Evolutionary conservation across 1,284 basidiomycete genomes (phyloP), one percentile per base, ranked within the genome.

Genomic region (Athelia psychrophila): DNA sequence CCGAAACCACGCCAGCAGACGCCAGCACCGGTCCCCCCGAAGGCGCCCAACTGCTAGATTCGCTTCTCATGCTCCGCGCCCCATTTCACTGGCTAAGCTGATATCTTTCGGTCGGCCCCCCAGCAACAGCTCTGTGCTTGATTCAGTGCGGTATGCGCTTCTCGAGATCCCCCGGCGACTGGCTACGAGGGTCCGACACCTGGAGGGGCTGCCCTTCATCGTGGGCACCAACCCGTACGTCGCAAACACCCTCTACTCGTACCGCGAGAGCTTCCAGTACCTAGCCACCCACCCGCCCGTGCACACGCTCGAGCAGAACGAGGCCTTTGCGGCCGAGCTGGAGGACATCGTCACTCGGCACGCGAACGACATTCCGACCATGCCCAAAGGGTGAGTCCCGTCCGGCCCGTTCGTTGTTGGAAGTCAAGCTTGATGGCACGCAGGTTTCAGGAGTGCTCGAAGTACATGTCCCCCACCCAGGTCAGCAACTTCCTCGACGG

Each of bases 221-320:
- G 93, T 95, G 35, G 93, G 91, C 16, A 91, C 89, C 54, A 95
- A 96, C 64, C 93, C 93, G 3, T 93, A 90, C 69, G 82, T 96
- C 27, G 80, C 87, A 8, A 83, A 80, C 52, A 86, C 86, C 6
- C 78, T 94, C 51, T 74, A 86, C 51, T 78, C 88, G 12, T 91
- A 93, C 69, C 78, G 83, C 56, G 78, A 82, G 30, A 88, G 87
- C 61, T 94, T 95, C 64, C 73, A 80, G 51, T 82, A 81, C 60
- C 74, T 95, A 24, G 84, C 87, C 20, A 85, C 77, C 18, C 81
- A 92, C 61, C 84, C 87, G 10, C 73, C 77, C 2, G 83, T 93
- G 49, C 78, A 67, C 45, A 81, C 78, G 45, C 70, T 91, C 40
- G 78, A 83, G 54, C 86, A 92, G 55, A 95, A 95, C 57, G 73